Conservation (phyloP, 192 early-diverging fungal genomes). For the Backusella luteola region DNA sequence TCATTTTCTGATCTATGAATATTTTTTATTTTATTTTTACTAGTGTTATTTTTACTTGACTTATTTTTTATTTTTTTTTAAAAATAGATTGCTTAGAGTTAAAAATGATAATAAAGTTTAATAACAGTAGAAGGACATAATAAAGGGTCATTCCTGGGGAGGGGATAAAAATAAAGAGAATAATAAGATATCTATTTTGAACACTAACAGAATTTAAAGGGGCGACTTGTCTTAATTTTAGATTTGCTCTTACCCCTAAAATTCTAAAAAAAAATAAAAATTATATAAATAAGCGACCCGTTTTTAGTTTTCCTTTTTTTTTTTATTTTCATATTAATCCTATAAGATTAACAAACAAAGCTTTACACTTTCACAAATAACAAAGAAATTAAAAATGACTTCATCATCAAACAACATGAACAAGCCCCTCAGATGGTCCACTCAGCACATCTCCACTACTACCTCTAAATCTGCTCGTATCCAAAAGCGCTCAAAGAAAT, state of each 20-base stretch:
- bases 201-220: not conserved
- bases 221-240: not conserved
- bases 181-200: not conserved
- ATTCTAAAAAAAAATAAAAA: not conserved
- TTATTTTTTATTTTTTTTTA: not conserved
- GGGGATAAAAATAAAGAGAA: conserved; percentile 2
- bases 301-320: conserved; percentile 5
- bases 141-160: not conserved
- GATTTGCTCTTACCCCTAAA: not conserved
- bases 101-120: not conserved
- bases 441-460: not conserved
- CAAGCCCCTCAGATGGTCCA: conserved; percentile 12
- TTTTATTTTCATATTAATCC: not conserved
- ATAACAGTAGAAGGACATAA: not conserved
- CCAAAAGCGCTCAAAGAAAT: conserved; percentile 9
- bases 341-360: not conserved
- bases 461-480: not conserved
- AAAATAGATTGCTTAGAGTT: not conserved
- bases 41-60: not conserved
- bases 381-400: not conserved
- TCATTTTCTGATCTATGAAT: not conserved
- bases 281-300: conserved; percentile 3
- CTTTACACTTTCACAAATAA: not conserved
- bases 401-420: not conserved
- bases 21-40: not conserved